These are phyloP conservation scores for Naegleria gruberi DNA, from an alignment of 208 protist genomes.

Conservation along the genomic window DNA sequence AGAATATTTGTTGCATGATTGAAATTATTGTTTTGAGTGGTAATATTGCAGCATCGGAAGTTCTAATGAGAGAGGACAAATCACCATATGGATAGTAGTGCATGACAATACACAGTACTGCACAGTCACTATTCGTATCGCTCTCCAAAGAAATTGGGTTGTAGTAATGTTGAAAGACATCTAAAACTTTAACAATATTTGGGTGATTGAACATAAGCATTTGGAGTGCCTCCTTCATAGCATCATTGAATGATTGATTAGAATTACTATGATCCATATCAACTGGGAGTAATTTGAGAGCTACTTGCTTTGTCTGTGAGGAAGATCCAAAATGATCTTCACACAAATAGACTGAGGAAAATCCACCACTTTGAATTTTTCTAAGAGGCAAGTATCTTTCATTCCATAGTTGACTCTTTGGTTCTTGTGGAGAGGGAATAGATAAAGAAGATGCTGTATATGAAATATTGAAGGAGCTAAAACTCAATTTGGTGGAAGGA, in stretches of 20 bases:
- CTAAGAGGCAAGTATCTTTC: background rate
- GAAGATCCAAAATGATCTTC: background rate
- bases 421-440: background rate
- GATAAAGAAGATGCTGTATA: background rate
- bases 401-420: background rate
- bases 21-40: background rate
- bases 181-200: background rate
- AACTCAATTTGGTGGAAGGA: background rate
- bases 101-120: background rate
- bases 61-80: background rate
- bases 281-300: background rate
- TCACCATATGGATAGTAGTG: background rate
- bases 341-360: background rate
- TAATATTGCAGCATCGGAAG: background rate
- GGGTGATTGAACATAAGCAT: background rate
- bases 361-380: background rate
- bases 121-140: background rate
- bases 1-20: constrained; percentile 49
- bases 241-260: background rate
- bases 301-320: background rate
- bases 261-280: background rate
- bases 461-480: background rate
- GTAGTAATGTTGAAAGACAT: background rate
- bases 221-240: background rate
- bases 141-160: background rate